A percentile compares a stretch with the other conserved stretches of the same genome.
Conservation (phyloP, 129 eudicot species). For the Kitagawia praeruptora region DNA sequence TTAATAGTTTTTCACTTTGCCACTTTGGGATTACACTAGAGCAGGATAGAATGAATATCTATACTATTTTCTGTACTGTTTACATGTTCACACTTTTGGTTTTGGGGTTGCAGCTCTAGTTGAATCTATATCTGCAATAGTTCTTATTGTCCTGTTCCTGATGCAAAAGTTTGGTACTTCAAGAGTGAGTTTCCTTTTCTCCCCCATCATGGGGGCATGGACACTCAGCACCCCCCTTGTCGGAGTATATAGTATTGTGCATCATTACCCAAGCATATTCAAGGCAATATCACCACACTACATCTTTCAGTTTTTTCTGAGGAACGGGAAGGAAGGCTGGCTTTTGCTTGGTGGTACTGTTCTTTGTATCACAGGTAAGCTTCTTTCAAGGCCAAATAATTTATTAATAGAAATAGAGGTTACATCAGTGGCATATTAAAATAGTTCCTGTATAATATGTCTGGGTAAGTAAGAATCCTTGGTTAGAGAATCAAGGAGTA, state of each 20-base stretch:
- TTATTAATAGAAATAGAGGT: not conserved
- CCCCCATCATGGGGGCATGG: constrained; percentile 72
- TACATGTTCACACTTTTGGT: constrained; percentile 2
- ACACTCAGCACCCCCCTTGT: constrained; percentile 44
- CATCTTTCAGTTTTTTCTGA: constrained; percentile 34
- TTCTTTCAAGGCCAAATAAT: not conserved
- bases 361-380: constrained; percentile 68
- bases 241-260: constrained; percentile 49
- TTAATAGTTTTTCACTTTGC: not conserved
- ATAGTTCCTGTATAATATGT: not conserved
- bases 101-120: constrained; percentile 42
- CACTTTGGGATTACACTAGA: not conserved
- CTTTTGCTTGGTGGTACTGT: constrained; percentile 52
- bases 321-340: constrained; percentile 52
- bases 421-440: not conserved
- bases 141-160: constrained; percentile 48
- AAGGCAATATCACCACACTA: constrained; percentile 67
- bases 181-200: constrained; percentile 65
- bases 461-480: not conserved
- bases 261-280: constrained; percentile 44
- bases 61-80: not conserved
- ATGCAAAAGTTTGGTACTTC: constrained; percentile 59
- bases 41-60: not conserved
- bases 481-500: not conserved
- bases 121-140: constrained; percentile 44